A percentile compares a stretch with the other conserved stretches of the same genome.
Evolutionary conservation across 768 basidiomycete species (phyloP).

Genomic region (Crepidotus variabilis): DNA sequence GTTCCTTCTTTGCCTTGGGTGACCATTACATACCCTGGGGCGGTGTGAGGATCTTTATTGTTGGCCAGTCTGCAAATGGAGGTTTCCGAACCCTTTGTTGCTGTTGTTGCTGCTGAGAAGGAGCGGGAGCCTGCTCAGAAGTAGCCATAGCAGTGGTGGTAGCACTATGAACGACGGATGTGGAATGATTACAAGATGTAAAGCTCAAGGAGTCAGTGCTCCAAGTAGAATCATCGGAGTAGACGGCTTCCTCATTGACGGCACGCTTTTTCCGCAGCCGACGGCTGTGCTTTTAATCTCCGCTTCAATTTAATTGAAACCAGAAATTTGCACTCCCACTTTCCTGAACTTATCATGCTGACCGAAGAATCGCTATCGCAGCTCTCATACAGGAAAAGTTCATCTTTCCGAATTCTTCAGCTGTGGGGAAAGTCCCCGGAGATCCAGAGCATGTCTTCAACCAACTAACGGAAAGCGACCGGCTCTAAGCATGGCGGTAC

Average conservation of each 20-base stretch:
- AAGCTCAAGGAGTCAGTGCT: slow-evolving; percentile 7
- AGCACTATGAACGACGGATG: slow-evolving; percentile 1
- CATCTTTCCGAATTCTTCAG: slow-evolving; percentile 38
- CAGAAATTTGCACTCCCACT: slow-evolving; percentile 20
- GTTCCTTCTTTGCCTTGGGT: slow-evolving; percentile 1
- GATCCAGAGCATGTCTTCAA: slow-evolving; percentile 66
- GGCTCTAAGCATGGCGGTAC: slow-evolving; percentile 69
- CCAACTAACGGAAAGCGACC: slow-evolving; percentile 65
- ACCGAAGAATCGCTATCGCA: slow-evolving; percentile 85
- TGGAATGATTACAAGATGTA: slow-evolving; percentile 1
- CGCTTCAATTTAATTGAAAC: slow-evolving; percentile 13
- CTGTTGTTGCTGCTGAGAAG: slow-evolving; percentile 23
- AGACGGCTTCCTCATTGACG: slow-evolving; percentile 3
- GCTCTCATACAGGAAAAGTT: slow-evolving; percentile 65
- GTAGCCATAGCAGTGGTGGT: slow-evolving; percentile 23
- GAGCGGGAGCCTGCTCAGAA: slow-evolving; percentile 23
- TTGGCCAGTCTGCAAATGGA: slow-evolving; percentile 44
- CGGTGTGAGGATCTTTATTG: slow-evolving; percentile 50
- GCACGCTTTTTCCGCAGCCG: slow-evolving; percentile 7
- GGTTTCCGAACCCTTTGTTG: slow-evolving; percentile 30
- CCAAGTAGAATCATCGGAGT: slow-evolving; percentile 6
- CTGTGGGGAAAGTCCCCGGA: slow-evolving; percentile 97
- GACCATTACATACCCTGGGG: slow-evolving; percentile 36
- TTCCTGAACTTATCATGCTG: slow-evolving; percentile 35
- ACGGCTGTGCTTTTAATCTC: slow-evolving; percentile 11